Evolutionary conservation across 2,329 filamentous ascomycete genomes (phyloP), one percentile per base, ranked within the genome.

Genomic region (Neospermospora avenae): DNA sequence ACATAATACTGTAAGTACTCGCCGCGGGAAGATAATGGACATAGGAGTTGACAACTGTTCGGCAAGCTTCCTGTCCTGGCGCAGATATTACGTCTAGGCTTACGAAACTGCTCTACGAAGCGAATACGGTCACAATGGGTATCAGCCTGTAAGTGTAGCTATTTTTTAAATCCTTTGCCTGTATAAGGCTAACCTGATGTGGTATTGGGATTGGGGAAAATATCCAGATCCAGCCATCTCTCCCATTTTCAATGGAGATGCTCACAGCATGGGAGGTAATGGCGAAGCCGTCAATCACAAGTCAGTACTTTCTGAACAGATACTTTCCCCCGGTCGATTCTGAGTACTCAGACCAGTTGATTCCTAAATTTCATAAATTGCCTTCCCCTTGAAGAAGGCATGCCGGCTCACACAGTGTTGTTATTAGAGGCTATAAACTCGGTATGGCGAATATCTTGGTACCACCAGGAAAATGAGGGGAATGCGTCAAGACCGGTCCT

Each of bases 401-500:
- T n/a, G n/a, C n/a, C n/a, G n/a, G n/a, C n/a, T n/a, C n/a, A n/a
- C n/a, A n/a, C n/a, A n/a, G n/a, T n/a, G n/a, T n/a, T n/a, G n/a
- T n/a, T n/a, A n/a, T n/a, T n/a, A n/a, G n/a, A 4, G 67, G 67
- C 2, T 55, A 54, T 6, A 39, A 45, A 4, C 42, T 52, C 5
- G 58, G 58, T 25, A 54, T 55, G 52, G 74, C 65, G 60, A 37
- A 20, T 3, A 46, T 57, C 37, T 52, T 51, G 48, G 53, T 71
- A 57, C 78, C 77, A 0, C 77, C 77, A 0, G 82, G 81, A n/a
- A 76, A 76, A 0, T 82, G 82, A 14, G 82, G 82, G 37, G 82
- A 82, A 4, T 85, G 81, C 66, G 75, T 85, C 2, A 73, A 70
- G 16, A 75, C 72, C 2, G 79, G 79, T 0, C 78, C 79, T 0